Evolutionary conservation across 352 stramenopile genomes (phyloP), one percentile per base, ranked within the genome.

Genomic region (Globisporangium cederbergense): DNA sequence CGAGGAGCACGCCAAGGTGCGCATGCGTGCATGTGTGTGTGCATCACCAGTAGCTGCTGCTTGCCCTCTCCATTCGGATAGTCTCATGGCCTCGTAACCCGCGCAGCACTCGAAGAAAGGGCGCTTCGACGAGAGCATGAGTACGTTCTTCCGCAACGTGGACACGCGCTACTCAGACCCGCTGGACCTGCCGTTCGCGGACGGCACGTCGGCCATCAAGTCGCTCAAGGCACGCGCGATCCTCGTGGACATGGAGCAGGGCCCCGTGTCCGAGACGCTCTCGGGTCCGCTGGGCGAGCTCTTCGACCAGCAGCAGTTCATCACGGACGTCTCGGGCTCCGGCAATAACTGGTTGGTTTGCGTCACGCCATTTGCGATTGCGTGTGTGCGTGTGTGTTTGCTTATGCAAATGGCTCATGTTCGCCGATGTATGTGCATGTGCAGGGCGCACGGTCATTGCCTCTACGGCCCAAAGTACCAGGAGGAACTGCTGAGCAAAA

Each of bases 191-290:
- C 74, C 81, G 9, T 79, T 86, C 42, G 61, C 68, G 18, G 60
- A 71, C 55, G 76, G 73, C 13, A 71, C 57, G n/a, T 57, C 73
- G 14, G 38, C 75, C 43, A 83, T 91, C 64, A 70, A 67, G 55
- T 73, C 73, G 18, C 77, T 93, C 45, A 90, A 89, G 52, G 91
- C 93, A 11, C 77, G 93, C 16, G 90, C 91, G 4, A 80, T 98
- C n/a, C 77, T 98, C 7, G 78, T 98, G 20, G 93, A 98, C 68
- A 98, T 97, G 87, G 93, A 98, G 69, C 79, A 97, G 63, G 93
- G 91, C 0, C 88, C 90, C 1, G 83, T 97, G 22, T 62, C 80
- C 0, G 87, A 97, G 69, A 97, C 90, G 28, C 72, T 97, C 46
- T 55, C 69, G 1, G 87, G 89, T 1, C 87, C 89, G 32, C 62